A percentile compares a stretch with the other conserved stretches of the same genome.
Conservation (phyloP, 2,329 filamentous ascomycete species). For the Pseudocercospora pini-densiflorae region DNA sequence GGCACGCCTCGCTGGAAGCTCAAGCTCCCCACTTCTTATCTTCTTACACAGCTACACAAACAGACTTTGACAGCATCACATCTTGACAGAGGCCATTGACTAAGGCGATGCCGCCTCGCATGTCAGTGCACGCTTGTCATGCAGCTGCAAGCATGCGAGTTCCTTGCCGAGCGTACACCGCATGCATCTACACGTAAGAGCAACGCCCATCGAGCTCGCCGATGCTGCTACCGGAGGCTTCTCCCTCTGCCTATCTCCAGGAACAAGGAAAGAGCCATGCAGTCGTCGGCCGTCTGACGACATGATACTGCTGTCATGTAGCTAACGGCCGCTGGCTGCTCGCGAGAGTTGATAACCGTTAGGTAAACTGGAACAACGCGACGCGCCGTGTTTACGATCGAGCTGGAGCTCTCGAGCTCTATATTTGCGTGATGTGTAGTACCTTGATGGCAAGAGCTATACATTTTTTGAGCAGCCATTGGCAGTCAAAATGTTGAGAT, state of each 20-base stretch:
- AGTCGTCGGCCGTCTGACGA: constrained; percentile 20
- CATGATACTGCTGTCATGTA: constrained; percentile 17
- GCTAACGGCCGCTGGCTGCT: constrained; percentile 18
- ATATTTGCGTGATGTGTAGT: background rate
- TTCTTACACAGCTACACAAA: constrained; percentile 14
- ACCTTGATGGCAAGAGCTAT: constrained; percentile 5
- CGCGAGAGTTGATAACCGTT: constrained; percentile 17
- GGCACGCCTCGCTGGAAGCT: constrained; percentile 5
- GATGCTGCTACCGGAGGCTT: constrained; percentile 1
- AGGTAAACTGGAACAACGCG: constrained; percentile 19
- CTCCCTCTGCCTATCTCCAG: constrained; percentile 29
- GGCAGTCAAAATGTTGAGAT: constrained; percentile 30
- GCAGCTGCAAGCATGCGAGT: constrained; percentile 13
- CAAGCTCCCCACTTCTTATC: constrained; percentile 29
- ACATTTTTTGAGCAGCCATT: constrained; percentile 2
- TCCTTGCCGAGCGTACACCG: constrained; percentile 16
- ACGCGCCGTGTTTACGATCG: constrained; percentile 10
- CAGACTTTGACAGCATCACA: constrained; percentile 3
- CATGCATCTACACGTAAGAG: constrained; percentile 21
- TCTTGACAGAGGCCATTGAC: constrained; percentile 26
- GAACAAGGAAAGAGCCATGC: constrained; percentile 25
- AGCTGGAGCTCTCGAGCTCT: background rate
- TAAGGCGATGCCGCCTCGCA: constrained; percentile 14
- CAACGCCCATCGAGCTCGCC: constrained; percentile 11
- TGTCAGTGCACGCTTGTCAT: constrained; percentile 4